Base-by-base conservation (phyloP, 345 rosid species). In the Excoecaria agallocha region DNA sequence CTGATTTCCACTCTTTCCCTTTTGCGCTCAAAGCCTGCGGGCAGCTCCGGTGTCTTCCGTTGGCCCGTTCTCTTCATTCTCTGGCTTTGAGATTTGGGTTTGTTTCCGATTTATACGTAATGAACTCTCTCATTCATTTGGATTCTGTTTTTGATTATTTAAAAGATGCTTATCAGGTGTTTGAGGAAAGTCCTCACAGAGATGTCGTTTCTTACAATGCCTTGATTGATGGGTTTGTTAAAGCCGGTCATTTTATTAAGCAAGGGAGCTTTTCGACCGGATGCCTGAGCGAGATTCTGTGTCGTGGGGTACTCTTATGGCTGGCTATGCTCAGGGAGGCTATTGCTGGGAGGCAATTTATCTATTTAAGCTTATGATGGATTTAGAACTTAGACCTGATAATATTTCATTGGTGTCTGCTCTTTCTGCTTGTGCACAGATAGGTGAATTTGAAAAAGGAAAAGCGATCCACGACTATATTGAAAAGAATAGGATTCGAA, bases 341-440 rank as follows among this genome's bases (percentile, higher is more conserved):
- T 73, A 66, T 22, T 82, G 79, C 25, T 49, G 75, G 60, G 86
- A 88, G 73, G 91, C 93, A 4, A 81, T 90, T 64, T 71, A 69
- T 1, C 68, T 92, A 55, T 90, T 90, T 43, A 13, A 77, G 66
- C 73, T 61, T n/a, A 86, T 90, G 93, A 76, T 84, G 67, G 82
- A 10, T 76, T 79, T 66, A 6, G 81, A 75, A 30, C 7, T 87
- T 35, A 75, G 45, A 64, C 93, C 89, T 3, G 89, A 90, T 52
- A 86, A 88, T 50, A 39, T 85, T 2, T 86, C 93, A 0, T 74
- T 92, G 77, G 93, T 90, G 43, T 87, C 95, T n/a, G 84, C 87
- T 72, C 91, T 92, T 38, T 92, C 97, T 43, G 97, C 95, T 71
- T 90, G 95, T 79, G 91, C 91, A 1, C 90, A 83, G 48, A 75